These are phyloP conservation scores for Hippophae tibetana DNA, from an alignment of 306 rosid genomes.

Conservation along the genomic window DNA sequence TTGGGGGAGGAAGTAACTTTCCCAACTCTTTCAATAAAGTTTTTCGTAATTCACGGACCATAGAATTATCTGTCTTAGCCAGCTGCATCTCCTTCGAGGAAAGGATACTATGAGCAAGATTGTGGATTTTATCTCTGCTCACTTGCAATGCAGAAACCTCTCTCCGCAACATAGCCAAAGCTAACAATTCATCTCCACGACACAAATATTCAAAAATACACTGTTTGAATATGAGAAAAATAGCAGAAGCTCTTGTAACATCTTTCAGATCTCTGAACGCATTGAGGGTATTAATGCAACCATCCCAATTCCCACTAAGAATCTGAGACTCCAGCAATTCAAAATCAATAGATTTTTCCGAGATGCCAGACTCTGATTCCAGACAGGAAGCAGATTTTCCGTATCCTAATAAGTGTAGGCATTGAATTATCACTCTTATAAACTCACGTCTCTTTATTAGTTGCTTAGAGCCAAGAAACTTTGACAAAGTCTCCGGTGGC, in stretches of 20 bases:
- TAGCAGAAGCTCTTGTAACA: slow-evolving; percentile 48
- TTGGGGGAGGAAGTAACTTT: slow-evolving; percentile 57
- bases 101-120: slow-evolving; percentile 45
- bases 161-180: slow-evolving; percentile 58
- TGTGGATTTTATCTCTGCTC: slow-evolving; percentile 43
- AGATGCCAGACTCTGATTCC: slow-evolving; percentile 76
- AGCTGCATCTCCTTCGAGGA: slow-evolving; percentile 32
- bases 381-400: slow-evolving; percentile 49
- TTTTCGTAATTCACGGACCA: slow-evolving; percentile 32
- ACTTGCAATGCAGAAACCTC: slow-evolving; percentile 38
- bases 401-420: slow-evolving; percentile 57
- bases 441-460: slow-evolving; percentile 55
- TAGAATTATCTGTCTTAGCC: slow-evolving; percentile 24
- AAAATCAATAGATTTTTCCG: slow-evolving; percentile 39
- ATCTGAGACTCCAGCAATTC: slow-evolving; percentile 51
- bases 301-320: slow-evolving; percentile 55
- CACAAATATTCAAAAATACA: slow-evolving; percentile 50
- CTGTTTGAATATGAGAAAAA: slow-evolving; percentile 60
- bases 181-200: slow-evolving; percentile 47
- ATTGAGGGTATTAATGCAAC: slow-evolving; percentile 36
- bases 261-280: slow-evolving; percentile 38
- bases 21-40: slow-evolving; percentile 54
- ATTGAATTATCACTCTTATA: slow-evolving; percentile 61
- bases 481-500: slow-evolving; percentile 40
- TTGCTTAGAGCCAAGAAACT: slow-evolving; percentile 50